Evolutionary conservation across 2,329 filamentous ascomycete species (phyloP).

Genomic region (Alternaria sp.): DNA sequence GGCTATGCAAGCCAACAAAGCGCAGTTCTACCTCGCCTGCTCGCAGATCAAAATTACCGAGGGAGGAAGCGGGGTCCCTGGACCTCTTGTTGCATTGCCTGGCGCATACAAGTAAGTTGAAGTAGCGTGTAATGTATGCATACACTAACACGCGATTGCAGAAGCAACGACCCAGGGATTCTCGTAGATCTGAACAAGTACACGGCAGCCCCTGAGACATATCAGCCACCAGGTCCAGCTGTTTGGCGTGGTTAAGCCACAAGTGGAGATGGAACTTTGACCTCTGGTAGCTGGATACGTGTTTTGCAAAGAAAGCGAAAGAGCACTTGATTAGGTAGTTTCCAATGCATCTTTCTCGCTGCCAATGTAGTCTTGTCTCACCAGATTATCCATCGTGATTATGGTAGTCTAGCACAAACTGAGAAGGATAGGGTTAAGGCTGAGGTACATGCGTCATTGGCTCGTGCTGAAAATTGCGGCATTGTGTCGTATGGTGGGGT

Average conservation of each 20-base stretch:
- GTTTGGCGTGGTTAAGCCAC: neutral
- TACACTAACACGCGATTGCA: no score
- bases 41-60: conserved; percentile 55
- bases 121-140: no score
- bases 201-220: no score
- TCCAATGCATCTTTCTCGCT: no score
- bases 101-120: neutral
- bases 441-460: conserved; percentile 21
- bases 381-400: no score
- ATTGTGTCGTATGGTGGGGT: conserved; percentile 19
- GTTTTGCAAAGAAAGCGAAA: neutral
- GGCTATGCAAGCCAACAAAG: conserved; percentile 42
- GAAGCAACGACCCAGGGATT: no score
- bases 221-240: no score
- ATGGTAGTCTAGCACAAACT: no score
- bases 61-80: conserved; percentile 50
- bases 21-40: conserved; percentile 53
- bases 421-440: neutral
- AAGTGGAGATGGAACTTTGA: neutral
- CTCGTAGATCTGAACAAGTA: no score
- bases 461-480: conserved; percentile 22
- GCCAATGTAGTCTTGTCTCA: no score
- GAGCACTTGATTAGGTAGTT: no score
- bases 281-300: neutral
- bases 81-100: conserved; percentile 31